phyloP scores from a whole-genome alignment of 441 rosid genomes.

The Erodium texanum region DNA sequence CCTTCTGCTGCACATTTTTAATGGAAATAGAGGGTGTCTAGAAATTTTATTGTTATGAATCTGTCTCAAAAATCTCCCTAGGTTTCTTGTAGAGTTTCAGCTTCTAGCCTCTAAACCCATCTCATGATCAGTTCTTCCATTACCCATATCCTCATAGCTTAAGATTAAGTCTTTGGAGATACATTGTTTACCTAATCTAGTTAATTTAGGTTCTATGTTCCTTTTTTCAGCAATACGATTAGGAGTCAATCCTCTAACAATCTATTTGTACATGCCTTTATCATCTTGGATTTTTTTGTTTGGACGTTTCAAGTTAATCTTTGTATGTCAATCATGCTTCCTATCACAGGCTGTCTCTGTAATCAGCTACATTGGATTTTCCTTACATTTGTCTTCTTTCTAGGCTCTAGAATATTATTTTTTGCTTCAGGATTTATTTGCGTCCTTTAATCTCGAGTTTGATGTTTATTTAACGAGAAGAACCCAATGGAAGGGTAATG shows the following conservation, averaged over 20 bases:
- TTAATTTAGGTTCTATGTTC: neutral
- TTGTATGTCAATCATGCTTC: neutral
- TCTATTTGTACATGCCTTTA: neutral
- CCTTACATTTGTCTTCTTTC: neutral
- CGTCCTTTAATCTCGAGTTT: too few species aligned
- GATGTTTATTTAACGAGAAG: too few species aligned
- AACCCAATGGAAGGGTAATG: too few species aligned
- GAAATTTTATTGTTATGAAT: neutral
- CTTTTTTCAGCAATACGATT: neutral
- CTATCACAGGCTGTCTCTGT: neutral
- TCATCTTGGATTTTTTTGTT: neutral
- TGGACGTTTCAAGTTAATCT: neutral
- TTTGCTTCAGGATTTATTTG: too few species aligned
- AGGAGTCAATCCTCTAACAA: neutral
- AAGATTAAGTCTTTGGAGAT: neutral
- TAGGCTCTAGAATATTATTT: neutral
- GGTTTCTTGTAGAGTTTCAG: neutral
- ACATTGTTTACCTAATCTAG: neutral
- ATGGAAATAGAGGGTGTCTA: neutral
- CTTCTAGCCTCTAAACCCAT: neutral
- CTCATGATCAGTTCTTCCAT: neutral
- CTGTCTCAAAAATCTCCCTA: neutral
- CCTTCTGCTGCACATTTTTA: neutral
- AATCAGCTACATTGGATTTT: too few species aligned
- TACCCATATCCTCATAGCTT: too few species aligned